Evolutionary conservation across 441 rosid genomes (phyloP).

Genomic region (Erysimum cheiri): DNA sequence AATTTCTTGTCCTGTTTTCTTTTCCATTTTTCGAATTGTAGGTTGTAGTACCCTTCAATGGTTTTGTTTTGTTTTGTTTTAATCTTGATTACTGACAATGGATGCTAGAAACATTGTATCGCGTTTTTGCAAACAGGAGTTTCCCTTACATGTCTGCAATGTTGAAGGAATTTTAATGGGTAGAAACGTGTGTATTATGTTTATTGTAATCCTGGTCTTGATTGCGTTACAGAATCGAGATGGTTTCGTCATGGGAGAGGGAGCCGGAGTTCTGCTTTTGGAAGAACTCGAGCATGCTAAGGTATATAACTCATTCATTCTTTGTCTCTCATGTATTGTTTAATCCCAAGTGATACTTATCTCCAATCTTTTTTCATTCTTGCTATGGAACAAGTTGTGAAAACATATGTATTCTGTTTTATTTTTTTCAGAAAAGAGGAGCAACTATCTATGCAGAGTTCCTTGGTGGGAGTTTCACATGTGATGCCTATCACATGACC

Average conservation of each 20-base stretch:
- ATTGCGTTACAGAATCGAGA: constrained; percentile 69
- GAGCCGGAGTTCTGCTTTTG: constrained; percentile 94
- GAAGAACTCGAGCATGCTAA: constrained; percentile 97
- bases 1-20: background rate
- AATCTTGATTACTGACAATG: background rate
- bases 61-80: background rate
- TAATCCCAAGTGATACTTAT: constrained; percentile 12
- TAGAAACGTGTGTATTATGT: background rate
- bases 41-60: constrained; percentile 12
- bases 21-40: constrained; percentile 3
- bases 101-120: constrained; percentile 8
- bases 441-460: constrained; percentile 93
- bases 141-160: constrained; percentile 2
- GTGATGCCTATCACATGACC: constrained; percentile 98
- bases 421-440: constrained; percentile 74
- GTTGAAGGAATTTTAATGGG: background rate
- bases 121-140: background rate
- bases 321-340: background rate
- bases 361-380: background rate
- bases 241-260: constrained; percentile 99
- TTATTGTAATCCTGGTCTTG: constrained; percentile 10
- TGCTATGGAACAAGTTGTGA: constrained; percentile 19
- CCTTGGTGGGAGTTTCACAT: constrained; percentile 95
- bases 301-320: constrained; percentile 52
- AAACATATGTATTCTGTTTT: constrained; percentile 17